Base-by-base conservation (phyloP, 495 filamentous ascomycete species). In the Extremus antarcticus region DNA sequence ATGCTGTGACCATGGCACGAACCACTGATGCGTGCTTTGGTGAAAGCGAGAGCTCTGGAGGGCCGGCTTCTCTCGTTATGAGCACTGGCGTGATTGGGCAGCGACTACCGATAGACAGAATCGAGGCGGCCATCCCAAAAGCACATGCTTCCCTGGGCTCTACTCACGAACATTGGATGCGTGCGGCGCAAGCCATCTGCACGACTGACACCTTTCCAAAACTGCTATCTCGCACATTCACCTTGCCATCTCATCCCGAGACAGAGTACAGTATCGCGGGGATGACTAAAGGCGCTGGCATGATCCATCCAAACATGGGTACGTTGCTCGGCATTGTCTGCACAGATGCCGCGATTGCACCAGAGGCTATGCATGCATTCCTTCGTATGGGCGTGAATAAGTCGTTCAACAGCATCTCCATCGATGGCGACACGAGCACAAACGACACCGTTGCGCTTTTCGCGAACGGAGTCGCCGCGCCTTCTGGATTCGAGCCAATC, bases 281-380 rank as follows among this genome's bases (percentile, higher is more conserved):
- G 47, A 95, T 95, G 81, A 95, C 94, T 57, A 99, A 99, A 72
- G 92, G 92, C 45, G 94, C 92, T 15, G 92, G 92, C 63, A 99
- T 99, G 92, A 99, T 99, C 66, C 91, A 96, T 70, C 92, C 92
- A 20, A 96, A 99, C 74, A 95, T 98, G 91, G 92, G 90, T 43
- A 99, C 92, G 0, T 79, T 99, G 39, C 81, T 99, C 25, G 91
- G 87, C 47, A 87, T 97, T 52, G 79, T 97, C 64, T 90, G 88
- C 66, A 99, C 92, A 24, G 92, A 99, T 63, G 94, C 85, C 0
- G 85, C 89, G 15, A 83, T 97, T 64, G 76, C 79, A 8, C 74
- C 87, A 10, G 23, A 17, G 2, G 76, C 82, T 11, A 81, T 97
- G 20, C 78, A 82, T 53, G 67, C 73, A 0, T 73, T 89, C 19